Evolutionary conservation across 768 basidiomycete genomes (phyloP), one percentile per base, ranked within the genome.

Genomic region (Amanita pallidorosea): DNA sequence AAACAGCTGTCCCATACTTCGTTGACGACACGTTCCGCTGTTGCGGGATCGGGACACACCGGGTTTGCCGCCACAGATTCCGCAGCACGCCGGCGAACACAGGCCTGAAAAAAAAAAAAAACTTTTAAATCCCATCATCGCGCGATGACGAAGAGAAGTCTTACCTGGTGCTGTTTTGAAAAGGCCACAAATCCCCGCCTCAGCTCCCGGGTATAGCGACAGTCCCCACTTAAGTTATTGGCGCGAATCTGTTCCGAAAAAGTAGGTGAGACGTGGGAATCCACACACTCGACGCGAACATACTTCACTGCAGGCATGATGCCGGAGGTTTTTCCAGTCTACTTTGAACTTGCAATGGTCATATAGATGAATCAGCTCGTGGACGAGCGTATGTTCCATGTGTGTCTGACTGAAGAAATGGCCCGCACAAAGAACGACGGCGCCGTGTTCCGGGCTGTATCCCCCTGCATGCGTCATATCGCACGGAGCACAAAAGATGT

Each of bases 1-100:
- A 89, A 93, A 65, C 95, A 99, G 57, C 89, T 92, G 60, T 92
- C 92, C 87, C 89, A 99, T 31, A 95, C 95, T 63, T 96, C 89
- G 57, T 97, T 96, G 42, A 98, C 94, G 1, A 83, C 92, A 52
- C 77, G 76, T 63, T 93, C 91, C 11, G 94, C 95, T 22, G 85
- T 71, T 5, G 74, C 87, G 35, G 72, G 65, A 59, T 85, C 79
- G 1, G 83, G 82, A 61, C 94, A 97, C 18, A 75, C 71, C 11
- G 90, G 83, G 63, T 97, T 94, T 15, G 77, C 77, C 35, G 71
- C 68, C 2, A 99, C 89, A 3, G 92, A 95, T 33, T 83, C 63
- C 9, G 89, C 72, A 7, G 95, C 91, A 55, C 93, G 76, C 35
- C 94, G 79, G 47, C 92, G 85, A 18, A 96, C 91, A 60, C 95